A percentile compares a stretch with the other conserved stretches of the same genome.
phyloP scores from a whole-genome alignment of 2,329 filamentous ascomycete species.

The Diaporthe batatas region DNA sequence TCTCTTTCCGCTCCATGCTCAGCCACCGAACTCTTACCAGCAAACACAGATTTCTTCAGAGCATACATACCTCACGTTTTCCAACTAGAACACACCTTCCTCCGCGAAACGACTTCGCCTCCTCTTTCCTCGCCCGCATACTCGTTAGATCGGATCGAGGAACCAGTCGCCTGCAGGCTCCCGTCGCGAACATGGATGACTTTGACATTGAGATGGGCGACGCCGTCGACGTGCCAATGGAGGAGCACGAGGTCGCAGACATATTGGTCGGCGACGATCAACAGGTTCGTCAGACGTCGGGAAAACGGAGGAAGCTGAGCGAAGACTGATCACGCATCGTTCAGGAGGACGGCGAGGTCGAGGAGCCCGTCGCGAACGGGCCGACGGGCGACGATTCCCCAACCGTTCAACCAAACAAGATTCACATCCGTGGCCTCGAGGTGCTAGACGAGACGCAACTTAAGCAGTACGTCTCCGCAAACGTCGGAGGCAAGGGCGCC shows the following conservation, averaged over 20 bases:
- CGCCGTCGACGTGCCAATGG: slow-evolving; percentile 58
- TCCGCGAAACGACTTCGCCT: not conserved
- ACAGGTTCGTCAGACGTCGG: slow-evolving; percentile 44
- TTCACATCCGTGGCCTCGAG: slow-evolving; percentile 89
- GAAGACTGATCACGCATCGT: slow-evolving; percentile 32
- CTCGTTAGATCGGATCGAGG: not conserved
- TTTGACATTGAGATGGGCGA: slow-evolving; percentile 80
- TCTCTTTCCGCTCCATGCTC: not conserved
- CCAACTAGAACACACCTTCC: not conserved
- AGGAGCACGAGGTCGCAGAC: slow-evolving; percentile 50
- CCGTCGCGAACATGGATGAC: slow-evolving; percentile 66
- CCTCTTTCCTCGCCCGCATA: not conserved
- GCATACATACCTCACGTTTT: not conserved
- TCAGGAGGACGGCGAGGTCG: slow-evolving; percentile 58
- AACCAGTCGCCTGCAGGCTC: slow-evolving; percentile 15
- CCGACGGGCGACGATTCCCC: slow-evolving; percentile 47
- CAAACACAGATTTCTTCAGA: not conserved
- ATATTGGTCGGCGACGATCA: slow-evolving; percentile 48
- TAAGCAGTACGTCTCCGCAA: slow-evolving; percentile 77
- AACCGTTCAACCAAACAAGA: slow-evolving; percentile 67
- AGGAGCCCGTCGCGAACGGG: slow-evolving; percentile 48
- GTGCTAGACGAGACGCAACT: slow-evolving; percentile 85
- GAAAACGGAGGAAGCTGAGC: too few relatives aligned
- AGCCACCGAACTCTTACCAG: not conserved
- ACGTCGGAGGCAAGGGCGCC: slow-evolving; percentile 70